Percentiles rank a stretch among this genome's conserved stretches.
phyloP scores from a whole-genome alignment of 305 asterid genomes.

The Petunia hybrid region DNA sequence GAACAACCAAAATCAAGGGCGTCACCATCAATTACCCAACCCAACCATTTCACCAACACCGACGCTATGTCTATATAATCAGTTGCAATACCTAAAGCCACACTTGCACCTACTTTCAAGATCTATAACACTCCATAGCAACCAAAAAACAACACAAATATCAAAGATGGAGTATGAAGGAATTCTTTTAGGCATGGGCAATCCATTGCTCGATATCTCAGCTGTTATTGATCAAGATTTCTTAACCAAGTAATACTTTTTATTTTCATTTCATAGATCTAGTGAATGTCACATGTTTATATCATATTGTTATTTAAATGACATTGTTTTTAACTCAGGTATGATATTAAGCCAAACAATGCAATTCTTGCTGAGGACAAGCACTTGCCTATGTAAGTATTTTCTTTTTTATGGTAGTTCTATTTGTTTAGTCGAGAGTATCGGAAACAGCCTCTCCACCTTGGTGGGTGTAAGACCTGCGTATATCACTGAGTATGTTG shows the following conservation, averaged over 20 bases:
- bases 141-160: neutral
- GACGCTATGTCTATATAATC: neutral
- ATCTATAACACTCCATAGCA: slow-evolving; percentile 12
- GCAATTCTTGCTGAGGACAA: slow-evolving; percentile 97
- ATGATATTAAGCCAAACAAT: slow-evolving; percentile 69
- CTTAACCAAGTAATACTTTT: slow-evolving; percentile 62
- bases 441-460: too few relatives aligned
- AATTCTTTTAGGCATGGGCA: slow-evolving; percentile 88
- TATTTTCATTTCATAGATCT: neutral
- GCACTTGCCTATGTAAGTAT: slow-evolving; percentile 84
- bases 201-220: slow-evolving; percentile 85
- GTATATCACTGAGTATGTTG: too few relatives aligned
- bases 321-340: slow-evolving; percentile 48
- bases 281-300: neutral
- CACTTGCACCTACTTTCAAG: slow-evolving; percentile 4
- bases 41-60: slow-evolving; percentile 14
- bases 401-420: neutral
- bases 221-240: slow-evolving; percentile 84
- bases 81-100: neutral
- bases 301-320: neutral
- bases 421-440: neutral
- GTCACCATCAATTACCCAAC: slow-evolving; percentile 22
- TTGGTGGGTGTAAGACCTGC: too few relatives aligned
- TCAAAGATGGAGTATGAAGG: slow-evolving; percentile 67
- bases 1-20: neutral